Percentiles rank a stretch among this genome's conserved stretches.
Conservation (phyloP, 2,329 filamentous ascomycete genomes). For the Alternaria brassicicola region DNA sequence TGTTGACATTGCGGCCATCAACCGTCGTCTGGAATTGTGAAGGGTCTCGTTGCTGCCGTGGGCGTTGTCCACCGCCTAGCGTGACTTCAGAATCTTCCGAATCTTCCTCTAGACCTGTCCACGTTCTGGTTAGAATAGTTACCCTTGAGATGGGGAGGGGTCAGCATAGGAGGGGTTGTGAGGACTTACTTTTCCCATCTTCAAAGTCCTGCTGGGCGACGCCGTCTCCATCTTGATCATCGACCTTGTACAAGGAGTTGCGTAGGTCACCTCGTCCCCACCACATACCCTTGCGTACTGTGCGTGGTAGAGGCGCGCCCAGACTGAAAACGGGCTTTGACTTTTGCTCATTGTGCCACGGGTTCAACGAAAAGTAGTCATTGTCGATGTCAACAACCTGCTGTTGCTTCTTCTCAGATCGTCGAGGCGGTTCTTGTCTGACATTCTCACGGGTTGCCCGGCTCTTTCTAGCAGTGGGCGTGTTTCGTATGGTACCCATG, state of each 20-base stretch:
- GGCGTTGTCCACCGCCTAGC: background rate
- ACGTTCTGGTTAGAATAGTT: conserved; percentile 1
- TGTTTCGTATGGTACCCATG: conserved; percentile 22
- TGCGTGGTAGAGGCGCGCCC: conserved; percentile 61
- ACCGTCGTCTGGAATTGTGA: conserved; percentile 20
- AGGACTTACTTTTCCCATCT: conserved; percentile 20
- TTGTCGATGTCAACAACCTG: conserved; percentile 53
- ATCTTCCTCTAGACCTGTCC: conserved; percentile 16
- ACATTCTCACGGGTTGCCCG: conserved; percentile 16
- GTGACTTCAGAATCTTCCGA: conserved; percentile 22
- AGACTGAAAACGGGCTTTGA: conserved; percentile 62
- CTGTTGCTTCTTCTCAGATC: conserved; percentile 36
- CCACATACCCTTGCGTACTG: conserved; percentile 59
- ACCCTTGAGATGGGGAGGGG: background rate
- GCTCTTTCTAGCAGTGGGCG: conserved; percentile 18
- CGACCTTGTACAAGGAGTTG: conserved; percentile 41
- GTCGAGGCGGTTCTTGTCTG: conserved; percentile 17
- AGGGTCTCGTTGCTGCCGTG: background rate
- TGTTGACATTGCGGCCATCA: conserved; percentile 21
- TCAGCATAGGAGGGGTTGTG: background rate
- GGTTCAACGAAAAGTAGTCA: conserved; percentile 61
- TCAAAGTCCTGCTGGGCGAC: conserved; percentile 27
- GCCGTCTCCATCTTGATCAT: conserved; percentile 21
- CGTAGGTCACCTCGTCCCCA: conserved; percentile 53
- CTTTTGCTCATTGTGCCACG: conserved; percentile 59